These are phyloP conservation scores for Dalbergia cultrata DNA, from an alignment of 306 rosid genomes.

Conservation along the genomic window DNA sequence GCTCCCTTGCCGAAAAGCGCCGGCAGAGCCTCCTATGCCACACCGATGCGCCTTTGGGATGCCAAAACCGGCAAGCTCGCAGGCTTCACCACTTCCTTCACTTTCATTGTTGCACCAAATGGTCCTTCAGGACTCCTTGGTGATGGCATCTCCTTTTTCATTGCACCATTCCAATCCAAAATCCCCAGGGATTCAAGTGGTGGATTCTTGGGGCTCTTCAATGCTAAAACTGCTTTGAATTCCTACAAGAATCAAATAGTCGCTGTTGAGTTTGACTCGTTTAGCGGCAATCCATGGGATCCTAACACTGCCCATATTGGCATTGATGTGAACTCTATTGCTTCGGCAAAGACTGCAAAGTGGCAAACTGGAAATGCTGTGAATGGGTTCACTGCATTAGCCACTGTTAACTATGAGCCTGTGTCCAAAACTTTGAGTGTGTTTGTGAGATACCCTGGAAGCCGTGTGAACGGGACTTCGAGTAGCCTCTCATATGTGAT, in stretches of 20 bases:
- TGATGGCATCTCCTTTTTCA: constrained; percentile 50
- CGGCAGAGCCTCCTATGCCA: constrained; percentile 53
- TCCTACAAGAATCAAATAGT: constrained; percentile 46
- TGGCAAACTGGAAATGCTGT: constrained; percentile 12
- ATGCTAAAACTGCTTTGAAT: constrained; percentile 38
- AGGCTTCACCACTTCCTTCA: constrained; percentile 16
- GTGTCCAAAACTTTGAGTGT: constrained; percentile 30
- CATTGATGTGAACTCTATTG: constrained; percentile 52
- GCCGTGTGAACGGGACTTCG: background rate
- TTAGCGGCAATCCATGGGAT: constrained; percentile 44
- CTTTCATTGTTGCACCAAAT: background rate
- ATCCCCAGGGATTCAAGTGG: constrained; percentile 47
- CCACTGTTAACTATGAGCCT: constrained; percentile 52
- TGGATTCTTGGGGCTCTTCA: constrained; percentile 56
- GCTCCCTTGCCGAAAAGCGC: background rate
- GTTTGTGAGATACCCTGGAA: constrained; percentile 19
- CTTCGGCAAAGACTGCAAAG: constrained; percentile 6
- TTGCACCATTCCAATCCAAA: constrained; percentile 29
- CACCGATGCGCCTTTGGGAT: constrained; percentile 54
- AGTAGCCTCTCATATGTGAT: constrained; percentile 37
- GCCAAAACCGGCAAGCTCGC: background rate
- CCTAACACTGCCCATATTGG: constrained; percentile 49
- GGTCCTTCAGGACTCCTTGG: background rate
- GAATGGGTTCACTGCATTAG: constrained; percentile 3
- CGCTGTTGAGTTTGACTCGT: constrained; percentile 58